Evolutionary conservation across 148 eudicot species (phyloP), one percentile per base, ranked within the genome.

Genomic region (Pharnaceum exiguum): DNA sequence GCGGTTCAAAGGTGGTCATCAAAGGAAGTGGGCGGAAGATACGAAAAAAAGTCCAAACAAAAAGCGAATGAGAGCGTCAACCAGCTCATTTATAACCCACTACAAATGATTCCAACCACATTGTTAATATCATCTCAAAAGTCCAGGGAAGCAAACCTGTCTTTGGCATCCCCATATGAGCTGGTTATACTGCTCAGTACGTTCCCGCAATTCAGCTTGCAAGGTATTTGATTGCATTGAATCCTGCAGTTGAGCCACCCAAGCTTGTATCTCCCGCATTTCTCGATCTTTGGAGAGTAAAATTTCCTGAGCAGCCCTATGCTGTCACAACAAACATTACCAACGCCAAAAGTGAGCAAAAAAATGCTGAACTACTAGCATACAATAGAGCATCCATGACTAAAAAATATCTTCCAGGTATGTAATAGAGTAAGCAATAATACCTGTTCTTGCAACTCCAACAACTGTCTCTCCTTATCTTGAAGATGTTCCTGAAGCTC

Each of bases 391-490:
- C n/a, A n/a, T n/a, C n/a, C n/a, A n/a, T n/a, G n/a, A n/a, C n/a
- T n/a, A n/a, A n/a, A n/a, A n/a, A n/a, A n/a, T n/a, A n/a, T n/a
- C n/a, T n/a, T n/a, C n/a, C n/a, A n/a, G n/a, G n/a, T n/a, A n/a
- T n/a, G n/a, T n/a, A n/a, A n/a, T n/a, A n/a, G n/a, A n/a, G n/a
- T n/a, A n/a, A 32, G 46, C 45, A 31, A 18, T 57, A 69, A 55
- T 22, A 94, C 99, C 96, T 89, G 99, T 61, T 94, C 99, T 79
- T 89, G 96, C 77, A 94, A 64, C 72, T 94, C 96, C 73, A 89
- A 57, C 42, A 83, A 61, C 71, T 79, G 95, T 58, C 84, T 75
- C 52, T 94, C 96, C 68, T 89, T 89, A 36, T 86, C 99, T 59
- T 94, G 95, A 61, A 83, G 57, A 68, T 83, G 96, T 62, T 86